A percentile compares a stretch with the other conserved stretches of the same genome.
Conservation (phyloP, 1,284 basidiomycete species). For the Gyrodon tennesseensis region DNA sequence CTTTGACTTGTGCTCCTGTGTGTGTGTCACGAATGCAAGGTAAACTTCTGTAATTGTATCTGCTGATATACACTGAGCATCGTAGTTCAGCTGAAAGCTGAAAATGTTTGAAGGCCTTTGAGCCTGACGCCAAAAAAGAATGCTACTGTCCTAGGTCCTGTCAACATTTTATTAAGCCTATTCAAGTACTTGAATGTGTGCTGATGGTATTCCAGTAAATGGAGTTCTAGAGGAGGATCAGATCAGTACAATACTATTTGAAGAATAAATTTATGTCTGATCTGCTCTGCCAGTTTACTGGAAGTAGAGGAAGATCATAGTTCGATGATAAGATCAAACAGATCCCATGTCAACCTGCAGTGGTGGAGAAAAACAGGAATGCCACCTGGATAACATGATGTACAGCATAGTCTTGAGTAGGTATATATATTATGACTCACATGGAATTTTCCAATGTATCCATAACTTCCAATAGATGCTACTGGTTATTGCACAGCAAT, state of each 20-base stretch:
- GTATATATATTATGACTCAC: conserved; percentile 12
- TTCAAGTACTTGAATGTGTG: background rate
- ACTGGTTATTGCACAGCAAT: too few species aligned
- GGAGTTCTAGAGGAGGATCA: background rate
- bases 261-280: background rate
- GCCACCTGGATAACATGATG: too few species aligned
- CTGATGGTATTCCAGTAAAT: background rate
- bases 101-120: too few species aligned
- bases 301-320: background rate
- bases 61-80: conserved; percentile 1
- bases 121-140: background rate
- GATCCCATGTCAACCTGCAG: too few species aligned
- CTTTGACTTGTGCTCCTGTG: background rate
- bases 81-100: background rate
- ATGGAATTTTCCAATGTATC: conserved; percentile 31
- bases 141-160: background rate
- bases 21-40: background rate
- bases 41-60: background rate
- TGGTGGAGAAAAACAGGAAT: too few species aligned
- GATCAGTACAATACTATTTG: background rate
- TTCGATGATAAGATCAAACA: background rate
- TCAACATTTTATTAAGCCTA: background rate
- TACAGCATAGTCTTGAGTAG: too few species aligned
- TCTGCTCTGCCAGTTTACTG: too few species aligned
- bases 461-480: conserved; percentile 26